Evolutionary conservation across 225 moss, liverwort and hornwort genomes (phyloP), one percentile per base, ranked within the genome.

Genomic region (Pseudoscleropodium purum): DNA sequence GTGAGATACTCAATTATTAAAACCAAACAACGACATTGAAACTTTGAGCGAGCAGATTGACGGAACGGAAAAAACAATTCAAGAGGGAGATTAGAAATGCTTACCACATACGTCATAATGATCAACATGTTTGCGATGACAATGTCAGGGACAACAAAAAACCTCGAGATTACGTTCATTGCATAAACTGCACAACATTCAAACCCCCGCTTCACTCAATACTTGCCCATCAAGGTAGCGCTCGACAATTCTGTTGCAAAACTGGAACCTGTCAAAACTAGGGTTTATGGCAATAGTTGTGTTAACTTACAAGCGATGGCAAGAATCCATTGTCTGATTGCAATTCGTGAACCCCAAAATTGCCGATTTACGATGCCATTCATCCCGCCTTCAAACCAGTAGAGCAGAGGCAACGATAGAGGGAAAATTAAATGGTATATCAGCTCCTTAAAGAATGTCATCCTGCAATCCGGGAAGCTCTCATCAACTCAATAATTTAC

Each of bases 131-230:
- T 95, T 11, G 94, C 94, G 77, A 97, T 92, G 70, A 97, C 89
- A 82, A 97, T 94, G 69, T 99, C 99, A 87, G 99, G 95, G 91
- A 93, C 94, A 84, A 96, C 11, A 87, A 96, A 96, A 59, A 95
- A 93, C 72, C 72, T 85, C 80, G 92, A 84, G 36, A 97, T 94
- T 82, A 89, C 26, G 84, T 99, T 99, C 92, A 97, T 85, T 37
- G 89, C 87, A 88, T 93, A 94, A 95, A 99, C 99, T 99, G 96
- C 92, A 90, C 79, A 91, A 83, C 79, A 79, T 79, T 83, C 49
- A 80, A 87, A 39, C 34, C 49, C 65, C 70, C 75, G 45, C n/a
- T 85, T 87, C 63, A 62, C 63, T 87, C 85, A 52, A 59, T 54
- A 51, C 47, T 23, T 34, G 73, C 76, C 41, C 67, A 87, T 33